Conservation (phyloP, 1,139 yeast species). For the Yamadazyma songkhlaensis region DNA sequence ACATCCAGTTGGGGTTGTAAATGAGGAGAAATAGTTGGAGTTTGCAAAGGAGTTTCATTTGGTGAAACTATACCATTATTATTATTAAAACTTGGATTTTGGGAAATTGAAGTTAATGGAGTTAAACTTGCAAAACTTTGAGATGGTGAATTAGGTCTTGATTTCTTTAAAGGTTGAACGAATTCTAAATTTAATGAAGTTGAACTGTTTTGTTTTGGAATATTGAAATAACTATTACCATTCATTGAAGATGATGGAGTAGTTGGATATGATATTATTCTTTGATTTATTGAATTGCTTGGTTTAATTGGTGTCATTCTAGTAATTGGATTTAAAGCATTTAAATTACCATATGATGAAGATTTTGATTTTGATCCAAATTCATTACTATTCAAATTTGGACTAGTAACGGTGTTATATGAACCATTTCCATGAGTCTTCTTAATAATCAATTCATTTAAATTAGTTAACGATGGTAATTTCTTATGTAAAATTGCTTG, state of each 20-base stretch:
- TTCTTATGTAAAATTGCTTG: slow-evolving; percentile 9
- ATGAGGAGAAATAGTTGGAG: slow-evolving; percentile 41
- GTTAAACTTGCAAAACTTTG: slow-evolving; percentile 14
- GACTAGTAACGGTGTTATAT: neutral
- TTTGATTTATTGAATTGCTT: slow-evolving; percentile 6
- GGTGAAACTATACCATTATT: slow-evolving; percentile 24
- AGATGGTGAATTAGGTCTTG: slow-evolving; percentile 42
- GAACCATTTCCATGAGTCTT: neutral
- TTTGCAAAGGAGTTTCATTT: slow-evolving; percentile 39
- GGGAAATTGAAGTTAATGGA: slow-evolving; percentile 3
- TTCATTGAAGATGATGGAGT: slow-evolving; percentile 16
- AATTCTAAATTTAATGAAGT: slow-evolving; percentile 15
- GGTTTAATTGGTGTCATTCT: slow-evolving; percentile 43
- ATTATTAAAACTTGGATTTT: neutral
- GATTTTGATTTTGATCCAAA: slow-evolving; percentile 5
- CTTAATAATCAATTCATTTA: slow-evolving; percentile 20
- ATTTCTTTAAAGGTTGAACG: slow-evolving; percentile 26
- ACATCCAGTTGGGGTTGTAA: slow-evolving; percentile 22
- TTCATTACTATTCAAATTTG: no score
- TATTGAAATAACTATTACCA: slow-evolving; percentile 13
- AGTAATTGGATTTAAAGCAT: slow-evolving; percentile 24
- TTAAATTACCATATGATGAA: slow-evolving; percentile 11
- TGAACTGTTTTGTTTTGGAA: slow-evolving; percentile 21
- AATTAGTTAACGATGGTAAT: slow-evolving; percentile 26
- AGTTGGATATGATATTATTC: slow-evolving; percentile 13